Evolutionary conservation across 164 flowering plant species (phyloP), one percentile per base, ranked within the genome.

Genomic region (Amborella trichopoda): DNA sequence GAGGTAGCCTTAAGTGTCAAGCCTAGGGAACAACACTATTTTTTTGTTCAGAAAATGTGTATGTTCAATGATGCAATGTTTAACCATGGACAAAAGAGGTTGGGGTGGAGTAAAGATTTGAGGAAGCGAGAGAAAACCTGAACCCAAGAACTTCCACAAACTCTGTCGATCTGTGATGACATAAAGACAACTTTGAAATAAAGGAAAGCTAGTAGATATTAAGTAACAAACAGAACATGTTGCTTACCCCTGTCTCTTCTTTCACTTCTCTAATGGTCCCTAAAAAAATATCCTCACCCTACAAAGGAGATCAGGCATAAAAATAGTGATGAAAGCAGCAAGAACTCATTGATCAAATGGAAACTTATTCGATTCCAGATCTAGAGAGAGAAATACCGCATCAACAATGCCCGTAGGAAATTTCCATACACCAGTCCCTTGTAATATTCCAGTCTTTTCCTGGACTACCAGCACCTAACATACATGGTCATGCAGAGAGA

Each of bases 201-300:
- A 14, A 30, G 9, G 9, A 14, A 30, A 0, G 1, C 14, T 8
- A 8, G 34, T 30, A 14, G 14, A 30, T 8, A 23, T 32, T 11
- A 14, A 46, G 28, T 2, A 11, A 4, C n/a, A 27, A 21, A 23
- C 3, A 6, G 12, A 13, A 32, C 6, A 30, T 11, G 23, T 44
- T 27, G 66, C 85, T 64, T 66, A 85, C 95, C 46, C 95, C 86
- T 9, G 88, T 81, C 60, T 85, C 91, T 68, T 84, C 95, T 64
- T 75, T 81, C 5, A 79, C 85, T 76, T 84, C 90, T 57, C 95
- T 67, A 1, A 66, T 26, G 37, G 78, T 83, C 28, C 75, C 88
- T 5, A 23, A 14, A 52, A 21, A 56, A 16, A 85, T 71, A 59
- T 69, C 72, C 56, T 73, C 77, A 44, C 70, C 72, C 74, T 73